Evolutionary conservation across 192 early-diverging fungal species (phyloP), one percentile per base, ranked within the genome.

Genomic region (Coemansia reversa): DNA sequence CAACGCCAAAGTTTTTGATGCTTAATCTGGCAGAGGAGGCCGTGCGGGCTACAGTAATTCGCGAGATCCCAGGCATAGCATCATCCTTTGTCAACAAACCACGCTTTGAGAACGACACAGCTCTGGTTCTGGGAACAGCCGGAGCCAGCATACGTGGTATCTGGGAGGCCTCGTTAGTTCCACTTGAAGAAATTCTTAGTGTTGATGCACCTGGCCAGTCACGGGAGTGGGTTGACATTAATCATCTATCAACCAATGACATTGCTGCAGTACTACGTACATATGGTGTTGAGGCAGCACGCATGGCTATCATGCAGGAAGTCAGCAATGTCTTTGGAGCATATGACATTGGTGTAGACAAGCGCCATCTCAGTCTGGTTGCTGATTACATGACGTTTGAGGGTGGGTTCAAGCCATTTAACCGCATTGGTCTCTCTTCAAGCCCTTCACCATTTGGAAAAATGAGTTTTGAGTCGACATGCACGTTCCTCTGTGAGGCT

Each of bases 361-460:
- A 82, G 42, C 90, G 96, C n/a, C 98, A 99, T 72, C 87, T 99
- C 78, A 88, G 88, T 35, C 70, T 99, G 63, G 95, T 99, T 78
- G 95, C 95, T 47, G 98, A 99, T 72, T 98, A 95, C 72, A 99
- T 99, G 98, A 99, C 98, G 0, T 98, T 97, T 70, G 98, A 98
- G 83, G 96, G 98, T 60, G 94, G 89, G 2, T 99, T 92, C 86
- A 98, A 98, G 66, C 92, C 97, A 6, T 98, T 98, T 84, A 97
- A 94, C 85, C 90, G 96, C 24, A 91, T 91, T 66, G 93, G 95
- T 63, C 92, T 99, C 75, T 86, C 84, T 51, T 93, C 93, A 12
- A 98, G 93, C 60, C 87, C 93, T 12, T 88, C 90, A 48, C 98
- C 98, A 9, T 96, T 99, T 72, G 84, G 93, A 23, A 94, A 98